Conservation (phyloP, 1,284 basidiomycete species). For the Phylloporus sp. region DNA sequence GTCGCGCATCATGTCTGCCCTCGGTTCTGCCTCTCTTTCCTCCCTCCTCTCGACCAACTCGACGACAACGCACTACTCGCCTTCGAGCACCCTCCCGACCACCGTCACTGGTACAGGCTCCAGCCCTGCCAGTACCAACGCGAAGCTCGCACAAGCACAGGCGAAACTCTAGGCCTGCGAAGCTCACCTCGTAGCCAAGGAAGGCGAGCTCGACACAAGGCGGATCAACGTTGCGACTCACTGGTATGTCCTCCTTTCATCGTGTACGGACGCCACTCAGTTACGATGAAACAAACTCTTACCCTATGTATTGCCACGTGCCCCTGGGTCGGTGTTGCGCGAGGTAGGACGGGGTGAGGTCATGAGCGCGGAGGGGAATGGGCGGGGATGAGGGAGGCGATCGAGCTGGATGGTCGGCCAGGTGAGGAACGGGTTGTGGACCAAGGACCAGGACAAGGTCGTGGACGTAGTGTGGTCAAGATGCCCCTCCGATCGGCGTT, state of each 20-base stretch:
- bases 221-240: conserved; percentile 62
- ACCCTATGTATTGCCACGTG: no score
- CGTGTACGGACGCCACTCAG: not conserved
- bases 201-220: conserved; percentile 63
- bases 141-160: conserved; percentile 72
- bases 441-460: not conserved
- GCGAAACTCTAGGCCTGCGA: conserved; percentile 81
- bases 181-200: conserved; percentile 70
- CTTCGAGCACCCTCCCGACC: conserved; percentile 17
- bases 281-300: not conserved
- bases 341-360: conserved; percentile 4
- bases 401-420: not conserved
- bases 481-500: conserved; percentile 70
- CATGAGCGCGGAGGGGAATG: not conserved
- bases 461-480: conserved; percentile 39
- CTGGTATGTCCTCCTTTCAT: no score
- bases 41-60: conserved; percentile 45
- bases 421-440: not conserved
- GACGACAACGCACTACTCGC: not conserved
- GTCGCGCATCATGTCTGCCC: conserved; percentile 29
- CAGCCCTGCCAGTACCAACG: conserved; percentile 34
- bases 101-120: conserved; percentile 31
- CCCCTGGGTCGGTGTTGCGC: conserved; percentile 50
- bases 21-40: conserved; percentile 46
- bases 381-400: not conserved